These are phyloP conservation scores for Heliamphora exappendiculata DNA, from an alignment of 148 eudicot genomes.

Conservation along the genomic window DNA sequence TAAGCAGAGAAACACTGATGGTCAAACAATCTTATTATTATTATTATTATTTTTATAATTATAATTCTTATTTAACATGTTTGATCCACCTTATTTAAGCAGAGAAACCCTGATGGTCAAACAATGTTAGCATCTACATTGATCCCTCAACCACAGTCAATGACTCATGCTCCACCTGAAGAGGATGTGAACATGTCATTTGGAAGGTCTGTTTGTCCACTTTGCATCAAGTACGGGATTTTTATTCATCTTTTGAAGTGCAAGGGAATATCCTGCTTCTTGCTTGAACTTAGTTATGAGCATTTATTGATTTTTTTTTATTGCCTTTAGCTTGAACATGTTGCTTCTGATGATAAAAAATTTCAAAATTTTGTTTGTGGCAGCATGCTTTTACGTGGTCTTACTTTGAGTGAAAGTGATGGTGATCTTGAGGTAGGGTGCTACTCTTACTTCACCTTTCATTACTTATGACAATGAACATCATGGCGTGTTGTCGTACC, in stretches of 20 bases:
- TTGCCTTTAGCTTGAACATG: background rate
- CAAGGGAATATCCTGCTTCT: background rate
- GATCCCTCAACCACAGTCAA: constrained; percentile 66
- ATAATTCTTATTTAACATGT: no score
- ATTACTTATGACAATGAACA: background rate
- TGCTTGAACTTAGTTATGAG: background rate
- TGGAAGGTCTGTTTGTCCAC: constrained; percentile 65
- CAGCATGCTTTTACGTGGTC: constrained; percentile 93
- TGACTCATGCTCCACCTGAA: constrained; percentile 44
- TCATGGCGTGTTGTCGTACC: background rate
- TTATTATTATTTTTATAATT: no score
- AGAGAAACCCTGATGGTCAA: constrained; percentile 90
- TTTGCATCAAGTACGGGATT: background rate
- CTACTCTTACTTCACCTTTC: background rate
- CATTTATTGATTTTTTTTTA: background rate
- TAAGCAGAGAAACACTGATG: constrained; percentile 74
- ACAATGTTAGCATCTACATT: constrained; percentile 74
- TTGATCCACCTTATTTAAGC: constrained; percentile 21
- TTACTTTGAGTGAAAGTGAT: constrained; percentile 68
- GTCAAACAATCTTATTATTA: constrained; percentile 76
- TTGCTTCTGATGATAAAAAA: constrained; percentile 15
- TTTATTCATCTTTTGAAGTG: background rate
- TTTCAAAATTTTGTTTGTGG: constrained; percentile 18
- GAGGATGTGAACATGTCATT: constrained; percentile 92
- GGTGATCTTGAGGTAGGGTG: constrained; percentile 85